phyloP scores from a whole-genome alignment of 148 eudicot species.

The Fagopyrum tataricum region DNA sequence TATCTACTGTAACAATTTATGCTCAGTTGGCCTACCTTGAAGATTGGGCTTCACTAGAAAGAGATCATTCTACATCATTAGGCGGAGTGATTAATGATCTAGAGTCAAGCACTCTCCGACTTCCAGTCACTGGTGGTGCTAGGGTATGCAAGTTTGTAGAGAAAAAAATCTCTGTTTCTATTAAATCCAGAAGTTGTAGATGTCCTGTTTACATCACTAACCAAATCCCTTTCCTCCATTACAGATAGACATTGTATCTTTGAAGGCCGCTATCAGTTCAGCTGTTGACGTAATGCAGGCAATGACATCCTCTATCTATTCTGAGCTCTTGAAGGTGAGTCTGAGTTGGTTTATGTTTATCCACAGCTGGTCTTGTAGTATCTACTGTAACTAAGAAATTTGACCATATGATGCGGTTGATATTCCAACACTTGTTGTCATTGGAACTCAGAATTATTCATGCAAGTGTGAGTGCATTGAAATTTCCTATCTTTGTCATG shows the following conservation, averaged over 20 bases:
- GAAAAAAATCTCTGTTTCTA: background rate
- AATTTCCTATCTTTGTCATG: background rate
- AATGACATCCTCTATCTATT: slow-evolving; percentile 64
- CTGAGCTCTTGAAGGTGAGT: slow-evolving; percentile 56
- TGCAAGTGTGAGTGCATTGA: background rate
- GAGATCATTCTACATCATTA: slow-evolving; percentile 55
- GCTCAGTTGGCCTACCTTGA: slow-evolving; percentile 61
- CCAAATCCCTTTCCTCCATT: slow-evolving; percentile 4
- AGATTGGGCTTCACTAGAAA: slow-evolving; percentile 64
- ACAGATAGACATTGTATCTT: slow-evolving; percentile 65
- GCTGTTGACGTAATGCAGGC: slow-evolving; percentile 80
- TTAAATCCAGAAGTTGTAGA: background rate
- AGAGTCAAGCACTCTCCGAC: slow-evolving; percentile 70
- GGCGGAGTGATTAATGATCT: slow-evolving; percentile 60
- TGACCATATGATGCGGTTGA: background rate
- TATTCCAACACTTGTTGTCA: background rate
- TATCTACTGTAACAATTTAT: slow-evolving; percentile 2
- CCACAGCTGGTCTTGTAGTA: background rate
- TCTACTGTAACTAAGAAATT: background rate
- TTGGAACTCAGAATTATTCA: background rate
- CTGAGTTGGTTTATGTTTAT: background rate
- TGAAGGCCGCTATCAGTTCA: slow-evolving; percentile 63
- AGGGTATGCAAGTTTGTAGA: slow-evolving; percentile 64
- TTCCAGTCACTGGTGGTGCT: slow-evolving; percentile 81
- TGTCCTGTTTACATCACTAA: background rate